Evolutionary conservation across 345 rosid genomes (phyloP), one percentile per base, ranked within the genome.

Genomic region (Eucalyptus fibrosa): DNA sequence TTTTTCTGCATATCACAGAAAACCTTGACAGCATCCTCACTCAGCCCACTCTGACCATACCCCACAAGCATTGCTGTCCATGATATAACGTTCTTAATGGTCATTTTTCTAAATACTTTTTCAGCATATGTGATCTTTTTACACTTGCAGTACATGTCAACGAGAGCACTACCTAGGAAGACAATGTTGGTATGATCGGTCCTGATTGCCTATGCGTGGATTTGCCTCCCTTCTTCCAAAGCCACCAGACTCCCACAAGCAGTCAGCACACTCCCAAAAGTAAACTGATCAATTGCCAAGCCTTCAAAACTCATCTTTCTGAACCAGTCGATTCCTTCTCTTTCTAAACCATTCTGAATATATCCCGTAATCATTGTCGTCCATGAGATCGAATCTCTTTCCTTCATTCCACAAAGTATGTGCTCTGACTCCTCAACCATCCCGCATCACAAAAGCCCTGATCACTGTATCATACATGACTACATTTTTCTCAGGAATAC

Each of bases 11-110:
- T 95, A 82, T 94, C 94, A 86, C 93, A 86, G 88, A 96, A 97
- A 88, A 94, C 65, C 87, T 87, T 93, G 83, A 97, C 93, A 90
- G 99, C 98, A 89, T 97, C 97, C 92, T 94, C 98, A 80, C 95
- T 92, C 90, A 91, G 94, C 26, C 98, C 99, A 51, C 93, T 94
- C 90, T 96, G 98, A 55, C 98, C 97, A 92, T 96, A 96, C 86
- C 98, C 98, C 92, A 96, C 99, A 50, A 96, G 92, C 97, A 97
- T 94, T 86, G 98, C 97, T 88, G 99, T 97, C 98, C 99, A 96
- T 53, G 99, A 95, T 77, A 97, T 96, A 88, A 97, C 96, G 92
- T 97, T 97, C 94, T 94, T 97, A 90, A 86, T 81, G 26, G 88
- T 91, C 98, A 95, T 95, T 89, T 92, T 90, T 91, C 90, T 90